These are phyloP conservation scores for Suillus spraguei DNA, from an alignment of 768 basidiomycete species.

Conservation along the genomic window DNA sequence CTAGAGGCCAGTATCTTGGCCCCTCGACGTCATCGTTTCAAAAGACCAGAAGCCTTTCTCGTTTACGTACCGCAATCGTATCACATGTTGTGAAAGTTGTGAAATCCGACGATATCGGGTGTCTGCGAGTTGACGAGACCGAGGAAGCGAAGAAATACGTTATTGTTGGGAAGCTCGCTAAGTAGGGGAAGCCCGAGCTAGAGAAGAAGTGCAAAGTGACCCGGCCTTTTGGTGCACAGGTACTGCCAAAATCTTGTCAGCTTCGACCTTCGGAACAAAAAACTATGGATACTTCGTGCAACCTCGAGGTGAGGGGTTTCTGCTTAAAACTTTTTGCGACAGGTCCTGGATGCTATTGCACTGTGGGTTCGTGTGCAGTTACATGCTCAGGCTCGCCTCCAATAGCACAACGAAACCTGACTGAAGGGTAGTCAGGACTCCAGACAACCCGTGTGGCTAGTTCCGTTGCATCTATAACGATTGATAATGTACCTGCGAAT, in stretches of 20 bases:
- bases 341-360: background rate
- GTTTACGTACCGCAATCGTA: constrained; percentile 25
- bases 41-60: constrained; percentile 24
- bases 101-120: constrained; percentile 28
- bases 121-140: constrained; percentile 18
- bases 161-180: constrained; percentile 6
- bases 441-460: constrained; percentile 19
- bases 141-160: constrained; percentile 22
- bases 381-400: constrained; percentile 12
- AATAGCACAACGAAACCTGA: constrained; percentile 21
- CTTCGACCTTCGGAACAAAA: constrained; percentile 25
- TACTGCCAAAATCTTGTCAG: constrained; percentile 22
- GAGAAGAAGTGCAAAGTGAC: constrained; percentile 20
- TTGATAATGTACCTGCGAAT: background rate
- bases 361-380: background rate
- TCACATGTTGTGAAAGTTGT: constrained; percentile 19
- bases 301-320: background rate
- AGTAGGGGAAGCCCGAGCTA: constrained; percentile 24
- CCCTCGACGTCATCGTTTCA: constrained; percentile 21
- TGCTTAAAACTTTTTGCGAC: background rate
- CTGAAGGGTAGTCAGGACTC: constrained; percentile 11
- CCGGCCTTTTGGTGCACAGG: constrained; percentile 27
- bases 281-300: constrained; percentile 28
- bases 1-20: constrained; percentile 19
- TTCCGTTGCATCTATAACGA: constrained; percentile 1